Conservation (phyloP, 2,329 filamentous ascomycete species). For the Thyridium curvatum region DNA sequence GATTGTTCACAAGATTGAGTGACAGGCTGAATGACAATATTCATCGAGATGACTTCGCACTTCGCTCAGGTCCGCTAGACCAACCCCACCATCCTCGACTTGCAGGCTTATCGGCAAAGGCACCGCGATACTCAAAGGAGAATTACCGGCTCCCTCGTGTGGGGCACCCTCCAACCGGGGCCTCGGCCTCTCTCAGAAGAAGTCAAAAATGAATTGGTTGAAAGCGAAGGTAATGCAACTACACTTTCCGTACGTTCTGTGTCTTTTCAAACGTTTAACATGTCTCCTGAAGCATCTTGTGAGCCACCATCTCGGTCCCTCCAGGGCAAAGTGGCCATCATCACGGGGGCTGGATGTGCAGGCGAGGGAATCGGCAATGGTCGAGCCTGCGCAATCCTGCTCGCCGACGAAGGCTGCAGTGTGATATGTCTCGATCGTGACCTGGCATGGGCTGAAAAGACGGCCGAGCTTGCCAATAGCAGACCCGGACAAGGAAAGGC, state of each 20-base stretch:
- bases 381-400: constrained; percentile 31
- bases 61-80: too few species aligned
- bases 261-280: not conserved
- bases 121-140: too few species aligned
- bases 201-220: too few species aligned
- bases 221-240: too few species aligned
- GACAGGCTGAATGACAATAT: too few species aligned
- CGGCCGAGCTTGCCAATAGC: constrained; percentile 43
- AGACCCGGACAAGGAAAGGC: constrained; percentile 29
- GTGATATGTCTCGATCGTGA: constrained; percentile 55
- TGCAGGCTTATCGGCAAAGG: too few species aligned
- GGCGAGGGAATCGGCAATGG: constrained; percentile 54
- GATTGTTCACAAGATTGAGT: too few species aligned
- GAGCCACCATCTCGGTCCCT: constrained; percentile 29
- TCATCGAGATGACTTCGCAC: too few species aligned
- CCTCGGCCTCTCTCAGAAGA: constrained; percentile 10
- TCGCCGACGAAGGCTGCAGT: constrained; percentile 50
- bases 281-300: constrained; percentile 3
- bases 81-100: too few species aligned
- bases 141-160: too few species aligned
- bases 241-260: too few species aligned
- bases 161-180: too few species aligned
- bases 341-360: constrained; percentile 52
- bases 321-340: constrained; percentile 40
- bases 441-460: constrained; percentile 40